Percentiles rank a stretch among this genome's conserved stretches.
Conservation (phyloP, 2,329 filamentous ascomycete genomes). For the Colletotrichum phormii region DNA sequence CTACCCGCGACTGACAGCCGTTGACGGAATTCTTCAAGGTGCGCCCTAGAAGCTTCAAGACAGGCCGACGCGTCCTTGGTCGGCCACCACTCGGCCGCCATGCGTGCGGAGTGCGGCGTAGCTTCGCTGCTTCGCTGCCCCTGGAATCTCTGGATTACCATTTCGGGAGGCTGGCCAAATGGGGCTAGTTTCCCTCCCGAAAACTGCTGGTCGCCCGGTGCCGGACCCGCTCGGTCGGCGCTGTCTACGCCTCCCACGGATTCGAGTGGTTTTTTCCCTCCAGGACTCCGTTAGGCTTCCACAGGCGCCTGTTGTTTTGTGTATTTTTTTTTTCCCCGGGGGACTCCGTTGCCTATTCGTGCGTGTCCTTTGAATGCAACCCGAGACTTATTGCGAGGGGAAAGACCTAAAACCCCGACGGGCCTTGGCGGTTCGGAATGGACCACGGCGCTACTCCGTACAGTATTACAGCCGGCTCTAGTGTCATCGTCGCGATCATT, state of each 20-base stretch:
- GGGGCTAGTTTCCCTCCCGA: constrained; percentile 31
- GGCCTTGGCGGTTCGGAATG: constrained; percentile 9
- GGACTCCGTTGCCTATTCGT: background rate
- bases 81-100: background rate
- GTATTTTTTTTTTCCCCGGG: constrained; percentile 6
- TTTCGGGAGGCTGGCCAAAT: constrained; percentile 27
- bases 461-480: background rate
- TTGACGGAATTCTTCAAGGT: constrained; percentile 3
- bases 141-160: constrained; percentile 25
- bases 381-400: constrained; percentile 8
- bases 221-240: constrained; percentile 32
- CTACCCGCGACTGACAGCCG: background rate
- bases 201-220: constrained; percentile 32
- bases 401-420: constrained; percentile 8
- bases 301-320: background rate
- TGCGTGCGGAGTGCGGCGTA: background rate
- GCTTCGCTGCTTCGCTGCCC: constrained; percentile 1
- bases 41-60: background rate
- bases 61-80: background rate
- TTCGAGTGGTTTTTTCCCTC: constrained; percentile 19
- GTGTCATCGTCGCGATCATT: background rate
- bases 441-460: background rate
- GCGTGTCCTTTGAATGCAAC: background rate
- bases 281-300: background rate
- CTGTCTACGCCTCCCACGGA: background rate